Evolutionary conservation across 768 basidiomycete genomes (phyloP).

Genomic region (Tylopilus rubrobrunneus): DNA sequence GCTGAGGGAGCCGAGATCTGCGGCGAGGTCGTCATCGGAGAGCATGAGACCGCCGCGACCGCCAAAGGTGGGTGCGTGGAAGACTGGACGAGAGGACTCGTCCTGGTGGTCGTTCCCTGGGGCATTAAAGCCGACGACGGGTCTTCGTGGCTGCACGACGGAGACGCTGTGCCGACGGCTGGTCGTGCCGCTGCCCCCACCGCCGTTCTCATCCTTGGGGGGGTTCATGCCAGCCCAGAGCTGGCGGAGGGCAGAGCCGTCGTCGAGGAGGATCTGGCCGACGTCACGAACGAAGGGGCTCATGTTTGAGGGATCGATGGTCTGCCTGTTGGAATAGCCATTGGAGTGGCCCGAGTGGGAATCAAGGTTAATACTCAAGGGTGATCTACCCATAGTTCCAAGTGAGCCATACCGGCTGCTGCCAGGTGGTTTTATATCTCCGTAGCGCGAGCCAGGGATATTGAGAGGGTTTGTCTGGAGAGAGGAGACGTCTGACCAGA

Average conservation of each 20-base stretch:
- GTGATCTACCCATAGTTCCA: slow-evolving; percentile 53
- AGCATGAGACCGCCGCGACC: slow-evolving; percentile 61
- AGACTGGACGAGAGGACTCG: slow-evolving; percentile 33
- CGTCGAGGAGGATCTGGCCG: slow-evolving; percentile 70
- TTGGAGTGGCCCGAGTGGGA: slow-evolving; percentile 46
- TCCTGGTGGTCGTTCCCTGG: slow-evolving; percentile 41
- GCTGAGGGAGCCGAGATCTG: slow-evolving; percentile 61
- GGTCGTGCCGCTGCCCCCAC: slow-evolving; percentile 73
- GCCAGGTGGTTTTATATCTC: slow-evolving; percentile 60
- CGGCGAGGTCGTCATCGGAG: slow-evolving; percentile 78
- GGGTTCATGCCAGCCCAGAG: slow-evolving; percentile 72
- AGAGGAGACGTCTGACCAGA: slow-evolving; percentile 57
- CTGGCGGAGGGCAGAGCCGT: slow-evolving; percentile 67
- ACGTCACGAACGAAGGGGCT: slow-evolving; percentile 85
- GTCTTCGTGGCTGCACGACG: slow-evolving; percentile 70
- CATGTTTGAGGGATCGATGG: slow-evolving; percentile 68
- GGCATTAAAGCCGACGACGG: slow-evolving; percentile 48
- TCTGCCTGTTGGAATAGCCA: slow-evolving; percentile 41
- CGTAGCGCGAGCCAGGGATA: slow-evolving; percentile 51
- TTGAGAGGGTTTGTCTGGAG: slow-evolving; percentile 52
- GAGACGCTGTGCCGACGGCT: slow-evolving; percentile 81
- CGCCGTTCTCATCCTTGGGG: slow-evolving; percentile 58
- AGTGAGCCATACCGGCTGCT: slow-evolving; percentile 62
- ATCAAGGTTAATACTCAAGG: slow-evolving; percentile 49
- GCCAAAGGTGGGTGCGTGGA: slow-evolving; percentile 33